Evolutionary conservation across 345 rosid species (phyloP).

Genomic region (Ceriops tagal): DNA sequence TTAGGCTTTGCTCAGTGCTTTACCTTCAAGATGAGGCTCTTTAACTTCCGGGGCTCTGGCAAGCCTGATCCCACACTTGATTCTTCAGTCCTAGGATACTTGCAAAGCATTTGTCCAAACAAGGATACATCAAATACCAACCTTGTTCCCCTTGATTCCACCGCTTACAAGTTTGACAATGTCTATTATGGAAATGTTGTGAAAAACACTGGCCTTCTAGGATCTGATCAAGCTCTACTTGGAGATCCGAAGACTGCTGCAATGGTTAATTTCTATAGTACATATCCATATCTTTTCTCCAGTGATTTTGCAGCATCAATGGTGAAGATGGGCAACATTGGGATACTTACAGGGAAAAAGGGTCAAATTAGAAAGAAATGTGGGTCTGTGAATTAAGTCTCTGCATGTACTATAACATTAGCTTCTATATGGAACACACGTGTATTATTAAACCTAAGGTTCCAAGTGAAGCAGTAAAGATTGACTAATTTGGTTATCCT

Average conservation of each 20-base stretch:
- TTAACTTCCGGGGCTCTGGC: constrained; percentile 65
- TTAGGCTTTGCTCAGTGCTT: constrained; percentile 88
- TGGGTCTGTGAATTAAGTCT: constrained; percentile 47
- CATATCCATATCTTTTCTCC: constrained; percentile 43
- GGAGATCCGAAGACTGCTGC: constrained; percentile 44
- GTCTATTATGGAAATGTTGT: constrained; percentile 54
- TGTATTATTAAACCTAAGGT: neutral
- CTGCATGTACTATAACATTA: neutral
- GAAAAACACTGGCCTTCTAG: constrained; percentile 32
- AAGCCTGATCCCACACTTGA: constrained; percentile 68
- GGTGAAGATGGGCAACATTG: constrained; percentile 61
- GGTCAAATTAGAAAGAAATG: constrained; percentile 71
- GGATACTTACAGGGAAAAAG: constrained; percentile 52
- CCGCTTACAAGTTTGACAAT: constrained; percentile 55
- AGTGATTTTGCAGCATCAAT: constrained; percentile 65
- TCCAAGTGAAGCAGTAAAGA: neutral
- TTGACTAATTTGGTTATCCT: neutral
- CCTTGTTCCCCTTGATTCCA: constrained; percentile 64
- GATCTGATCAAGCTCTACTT: constrained; percentile 69
- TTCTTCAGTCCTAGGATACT: constrained; percentile 39
- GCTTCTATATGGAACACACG: neutral
- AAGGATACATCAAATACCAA: constrained; percentile 47
- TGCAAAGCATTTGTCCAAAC: constrained; percentile 41
- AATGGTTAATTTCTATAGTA: constrained; percentile 50
- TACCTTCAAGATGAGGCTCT: constrained; percentile 71